phyloP scores from a whole-genome alignment of 306 rosid genomes.

The Dalbergia cultrata region DNA sequence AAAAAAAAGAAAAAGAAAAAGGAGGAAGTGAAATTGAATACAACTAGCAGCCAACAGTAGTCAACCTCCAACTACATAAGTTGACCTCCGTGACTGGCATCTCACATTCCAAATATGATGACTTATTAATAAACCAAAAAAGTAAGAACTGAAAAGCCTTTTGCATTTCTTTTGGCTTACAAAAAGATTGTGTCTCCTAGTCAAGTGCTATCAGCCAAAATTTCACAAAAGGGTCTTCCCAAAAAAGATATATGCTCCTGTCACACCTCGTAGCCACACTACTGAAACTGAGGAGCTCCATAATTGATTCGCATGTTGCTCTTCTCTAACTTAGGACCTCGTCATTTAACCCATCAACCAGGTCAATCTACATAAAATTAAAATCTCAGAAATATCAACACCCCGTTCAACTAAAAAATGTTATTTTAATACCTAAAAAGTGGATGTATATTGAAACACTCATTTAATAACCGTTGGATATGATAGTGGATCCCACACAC shows the following conservation, averaged over 20 bases:
- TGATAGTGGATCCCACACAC: too few relatives aligned
- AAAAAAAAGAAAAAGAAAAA: neutral
- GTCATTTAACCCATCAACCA: constrained; percentile 56
- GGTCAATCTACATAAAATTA: constrained; percentile 52
- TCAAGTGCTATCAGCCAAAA: constrained; percentile 40
- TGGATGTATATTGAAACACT: too few relatives aligned
- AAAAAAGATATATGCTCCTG: neutral
- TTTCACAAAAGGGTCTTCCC: constrained; percentile 29
- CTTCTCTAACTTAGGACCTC: constrained; percentile 48
- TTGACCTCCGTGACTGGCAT: neutral
- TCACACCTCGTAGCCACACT: constrained; percentile 53
- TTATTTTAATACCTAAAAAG: too few relatives aligned
- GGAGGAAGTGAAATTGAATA: constrained; percentile 37
- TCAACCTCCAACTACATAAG: constrained; percentile 46
- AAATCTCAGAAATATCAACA: neutral
- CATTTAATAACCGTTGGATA: too few relatives aligned
- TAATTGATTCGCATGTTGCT: constrained; percentile 42
- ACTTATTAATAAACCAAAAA: constrained; percentile 32
- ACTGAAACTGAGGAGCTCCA: constrained; percentile 53
- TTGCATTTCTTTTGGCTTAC: constrained; percentile 36
- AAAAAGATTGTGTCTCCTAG: constrained; percentile 36
- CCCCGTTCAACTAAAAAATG: neutral
- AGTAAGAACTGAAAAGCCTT: neutral
- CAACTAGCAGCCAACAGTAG: constrained; percentile 42
- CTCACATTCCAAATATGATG: neutral